A percentile compares a stretch with the other conserved stretches of the same genome.
Conservation (phyloP, 2,329 filamentous ascomycete genomes). For the Triangularia setosa region DNA sequence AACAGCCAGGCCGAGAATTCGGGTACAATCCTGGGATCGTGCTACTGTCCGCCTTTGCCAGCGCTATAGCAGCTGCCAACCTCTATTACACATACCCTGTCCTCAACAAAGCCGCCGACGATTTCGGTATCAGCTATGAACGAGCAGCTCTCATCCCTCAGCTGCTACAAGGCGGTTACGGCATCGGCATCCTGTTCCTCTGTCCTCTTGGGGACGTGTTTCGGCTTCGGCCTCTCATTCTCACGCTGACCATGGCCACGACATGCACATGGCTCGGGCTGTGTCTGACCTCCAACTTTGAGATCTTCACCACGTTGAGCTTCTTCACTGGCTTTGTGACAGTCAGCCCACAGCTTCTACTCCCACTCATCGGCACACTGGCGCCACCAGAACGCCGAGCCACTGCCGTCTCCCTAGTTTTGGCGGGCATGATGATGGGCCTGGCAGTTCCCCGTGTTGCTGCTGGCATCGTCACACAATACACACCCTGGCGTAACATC, state of each 20-base stretch:
- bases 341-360: conserved; percentile 71
- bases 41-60: background rate
- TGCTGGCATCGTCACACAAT: conserved; percentile 68
- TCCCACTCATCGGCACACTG: conserved; percentile 71
- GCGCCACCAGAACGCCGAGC: conserved; percentile 64
- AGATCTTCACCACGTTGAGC: conserved; percentile 61
- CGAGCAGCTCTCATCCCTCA: conserved; percentile 63
- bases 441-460: conserved; percentile 69
- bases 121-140: conserved; percentile 66
- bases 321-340: conserved; percentile 69
- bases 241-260: conserved; percentile 61
- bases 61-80: conserved; percentile 63
- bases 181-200: conserved; percentile 65
- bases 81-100: conserved; percentile 76
- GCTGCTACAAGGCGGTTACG: conserved; percentile 72
- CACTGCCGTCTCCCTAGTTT: conserved; percentile 65
- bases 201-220: conserved; percentile 69
- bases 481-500: conserved; percentile 65
- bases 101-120: conserved; percentile 64
- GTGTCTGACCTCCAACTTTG: conserved; percentile 61
- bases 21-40: background rate
- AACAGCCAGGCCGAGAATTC: background rate
- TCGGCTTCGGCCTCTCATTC: conserved; percentile 61
- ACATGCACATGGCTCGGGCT: conserved; percentile 61
- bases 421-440: conserved; percentile 67